A percentile compares a stretch with the other conserved stretches of the same genome.
Evolutionary conservation across 306 rosid genomes (phyloP).

Genomic region (Ziziphus jujuba): DNA sequence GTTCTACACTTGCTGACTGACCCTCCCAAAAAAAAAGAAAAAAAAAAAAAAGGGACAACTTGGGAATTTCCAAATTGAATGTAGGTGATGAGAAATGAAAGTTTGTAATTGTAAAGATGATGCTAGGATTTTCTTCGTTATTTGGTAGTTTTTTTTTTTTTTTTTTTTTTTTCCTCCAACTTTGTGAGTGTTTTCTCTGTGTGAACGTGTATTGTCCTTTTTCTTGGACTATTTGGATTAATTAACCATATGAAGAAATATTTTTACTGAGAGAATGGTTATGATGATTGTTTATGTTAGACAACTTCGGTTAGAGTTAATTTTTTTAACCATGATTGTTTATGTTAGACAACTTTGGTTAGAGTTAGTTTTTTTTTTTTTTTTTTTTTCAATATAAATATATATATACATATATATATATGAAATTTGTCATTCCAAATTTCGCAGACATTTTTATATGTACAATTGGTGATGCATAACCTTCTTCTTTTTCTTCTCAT

Average conservation of each 20-base stretch:
- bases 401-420: too few species aligned
- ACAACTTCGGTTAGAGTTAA: not conserved
- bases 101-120: constrained; percentile 27
- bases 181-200: not conserved
- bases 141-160: not conserved
- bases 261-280: not conserved
- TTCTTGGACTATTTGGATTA: constrained; percentile 22
- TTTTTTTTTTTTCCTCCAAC: too few species aligned
- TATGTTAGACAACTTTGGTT: constrained; percentile 11
- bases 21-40: not conserved
- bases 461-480: too few species aligned
- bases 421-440: not conserved
- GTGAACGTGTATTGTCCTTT: constrained; percentile 4
- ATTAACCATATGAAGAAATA: constrained; percentile 2
- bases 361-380: not conserved
- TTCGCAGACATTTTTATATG: too few species aligned
- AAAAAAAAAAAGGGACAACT: too few species aligned
- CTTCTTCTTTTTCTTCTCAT: too few species aligned
- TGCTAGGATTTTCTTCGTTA: constrained; percentile 11
- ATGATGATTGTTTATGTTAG: constrained; percentile 7
- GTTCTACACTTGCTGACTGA: constrained; percentile 66
- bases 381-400: too few species aligned
- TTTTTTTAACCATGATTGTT: not conserved
- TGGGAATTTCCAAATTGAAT: too few species aligned
- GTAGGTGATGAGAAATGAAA: not conserved